These are phyloP conservation scores for Aspergillus hiratsukae DNA, from an alignment of 2,329 filamentous ascomycete species.

Conservation along the genomic window DNA sequence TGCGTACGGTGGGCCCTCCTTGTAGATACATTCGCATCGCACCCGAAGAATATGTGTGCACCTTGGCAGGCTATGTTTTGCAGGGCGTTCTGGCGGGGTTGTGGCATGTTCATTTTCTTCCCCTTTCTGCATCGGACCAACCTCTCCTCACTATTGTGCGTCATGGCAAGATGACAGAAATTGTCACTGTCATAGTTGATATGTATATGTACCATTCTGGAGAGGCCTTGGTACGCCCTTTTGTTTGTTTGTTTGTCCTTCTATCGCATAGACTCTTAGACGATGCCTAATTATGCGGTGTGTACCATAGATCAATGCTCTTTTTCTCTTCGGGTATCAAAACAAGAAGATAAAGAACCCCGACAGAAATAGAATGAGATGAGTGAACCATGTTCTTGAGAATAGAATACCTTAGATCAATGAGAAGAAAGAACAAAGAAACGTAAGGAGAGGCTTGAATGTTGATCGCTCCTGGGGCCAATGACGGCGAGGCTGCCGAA, in stretches of 20 bases:
- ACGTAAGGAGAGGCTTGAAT: background rate
- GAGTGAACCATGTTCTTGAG: background rate
- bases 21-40: conserved; percentile 7
- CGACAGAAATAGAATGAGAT: background rate
- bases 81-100: conserved; percentile 11
- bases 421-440: conserved; percentile 1
- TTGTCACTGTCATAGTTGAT: conserved; percentile 1
- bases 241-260: background rate
- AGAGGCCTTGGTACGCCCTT: conserved; percentile 5
- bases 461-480: background rate
- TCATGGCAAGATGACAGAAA: background rate
- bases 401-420: background rate
- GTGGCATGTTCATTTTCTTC: conserved; percentile 5
- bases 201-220: conserved; percentile 5
- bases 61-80: conserved; percentile 21
- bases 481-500: background rate
- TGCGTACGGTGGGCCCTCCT: background rate
- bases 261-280: conserved; percentile 9
- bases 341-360: background rate
- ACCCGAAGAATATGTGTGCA: conserved; percentile 5
- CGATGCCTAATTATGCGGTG: background rate
- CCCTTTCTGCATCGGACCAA: background rate
- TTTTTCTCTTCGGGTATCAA: background rate
- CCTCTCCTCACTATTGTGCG: background rate
- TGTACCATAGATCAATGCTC: background rate